A percentile compares a stretch with the other conserved stretches of the same genome.
These are phyloP conservation scores for Ettlia oleoabundans DNA, from an alignment of 139 green algal genomes.

Conservation along the genomic window DNA sequence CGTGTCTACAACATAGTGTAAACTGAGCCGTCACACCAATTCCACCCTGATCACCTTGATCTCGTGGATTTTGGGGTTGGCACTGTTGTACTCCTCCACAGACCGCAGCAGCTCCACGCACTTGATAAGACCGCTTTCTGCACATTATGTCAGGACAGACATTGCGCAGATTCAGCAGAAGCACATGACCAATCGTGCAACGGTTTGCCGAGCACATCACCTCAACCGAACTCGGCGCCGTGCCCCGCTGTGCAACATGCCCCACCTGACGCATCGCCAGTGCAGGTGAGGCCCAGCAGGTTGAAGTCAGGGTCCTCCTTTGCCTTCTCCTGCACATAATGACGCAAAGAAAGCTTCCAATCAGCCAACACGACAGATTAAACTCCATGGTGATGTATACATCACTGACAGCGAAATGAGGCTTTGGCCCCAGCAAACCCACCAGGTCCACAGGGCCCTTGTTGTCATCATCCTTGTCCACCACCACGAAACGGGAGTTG, in stretches of 20 bases:
- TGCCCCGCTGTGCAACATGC: too few species aligned
- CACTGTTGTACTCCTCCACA: constrained; percentile 54
- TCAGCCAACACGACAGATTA: neutral
- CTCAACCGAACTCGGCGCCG: too few species aligned
- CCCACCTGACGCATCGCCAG: constrained; percentile 71
- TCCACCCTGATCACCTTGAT: too few species aligned
- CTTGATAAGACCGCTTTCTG: constrained; percentile 79
- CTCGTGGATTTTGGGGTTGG: constrained; percentile 84
- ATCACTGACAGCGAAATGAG: too few species aligned
- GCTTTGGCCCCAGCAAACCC: neutral
- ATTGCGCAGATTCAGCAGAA: too few species aligned
- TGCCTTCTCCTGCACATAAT: constrained; percentile 34
- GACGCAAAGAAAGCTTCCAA: neutral
- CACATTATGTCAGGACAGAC: neutral
- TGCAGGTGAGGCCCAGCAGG: constrained; percentile 63
- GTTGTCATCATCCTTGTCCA: constrained; percentile 50
- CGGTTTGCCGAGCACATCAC: too few species aligned
- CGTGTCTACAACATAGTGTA: too few species aligned
- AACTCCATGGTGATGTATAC: too few species aligned
- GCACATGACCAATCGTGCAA: too few species aligned
- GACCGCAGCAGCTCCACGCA: constrained; percentile 70
- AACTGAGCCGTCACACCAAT: too few species aligned
- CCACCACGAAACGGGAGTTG: constrained; percentile 74
- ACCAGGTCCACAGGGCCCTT: constrained; percentile 46
- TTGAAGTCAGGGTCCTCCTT: constrained; percentile 75